phyloP scores from a whole-genome alignment of 2,329 filamentous ascomycete species.

The Graphilbum ipis-grandicollis region DNA sequence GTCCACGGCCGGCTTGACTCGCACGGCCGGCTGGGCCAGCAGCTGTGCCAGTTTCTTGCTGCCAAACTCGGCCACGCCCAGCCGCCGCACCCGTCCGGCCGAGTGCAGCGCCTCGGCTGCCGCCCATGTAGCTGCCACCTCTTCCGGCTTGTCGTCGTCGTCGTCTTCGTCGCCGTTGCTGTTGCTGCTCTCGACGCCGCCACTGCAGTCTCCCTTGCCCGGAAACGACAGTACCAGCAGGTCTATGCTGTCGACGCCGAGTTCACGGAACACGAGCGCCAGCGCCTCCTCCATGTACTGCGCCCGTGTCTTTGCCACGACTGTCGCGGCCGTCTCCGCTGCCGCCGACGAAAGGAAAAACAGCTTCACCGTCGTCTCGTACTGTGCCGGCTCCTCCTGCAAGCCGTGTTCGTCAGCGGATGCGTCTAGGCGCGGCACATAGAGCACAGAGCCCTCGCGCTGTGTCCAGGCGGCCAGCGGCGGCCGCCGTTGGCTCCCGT shows the following conservation, averaged over 20 bases:
- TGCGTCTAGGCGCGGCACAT: slow-evolving; percentile 57
- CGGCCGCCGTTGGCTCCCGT: slow-evolving; percentile 13
- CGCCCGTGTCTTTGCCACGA: no score
- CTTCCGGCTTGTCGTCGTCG: slow-evolving; percentile 51
- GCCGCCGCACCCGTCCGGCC: slow-evolving; percentile 51
- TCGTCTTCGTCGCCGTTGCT: no score
- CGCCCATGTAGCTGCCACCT: slow-evolving; percentile 51
- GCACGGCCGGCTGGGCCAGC: slow-evolving; percentile 31
- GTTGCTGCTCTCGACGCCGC: no score
- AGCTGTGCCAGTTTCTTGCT: slow-evolving; percentile 67
- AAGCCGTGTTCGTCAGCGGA: slow-evolving; percentile 36
- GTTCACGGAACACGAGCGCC: slow-evolving; percentile 59
- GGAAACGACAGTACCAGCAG: slow-evolving; percentile 88
- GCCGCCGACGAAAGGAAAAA: slow-evolving; percentile 72
- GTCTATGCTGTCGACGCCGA: slow-evolving; percentile 60
- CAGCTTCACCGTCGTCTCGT: slow-evolving; percentile 89
- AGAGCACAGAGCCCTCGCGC: slow-evolving; percentile 41
- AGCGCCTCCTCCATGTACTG: slow-evolving; percentile 64
- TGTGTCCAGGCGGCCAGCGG: slow-evolving; percentile 47
- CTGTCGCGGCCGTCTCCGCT: slow-evolving; percentile 35
- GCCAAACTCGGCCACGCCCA: slow-evolving; percentile 86
- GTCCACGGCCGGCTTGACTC: slow-evolving; percentile 63
- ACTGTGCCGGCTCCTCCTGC: slow-evolving; percentile 64
- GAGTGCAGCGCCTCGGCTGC: slow-evolving; percentile 53
- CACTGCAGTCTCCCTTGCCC: slow-evolving; percentile 75